Conservation (phyloP, 176 grass and related monocot genomes). For the Carex myosuroides region DNA sequence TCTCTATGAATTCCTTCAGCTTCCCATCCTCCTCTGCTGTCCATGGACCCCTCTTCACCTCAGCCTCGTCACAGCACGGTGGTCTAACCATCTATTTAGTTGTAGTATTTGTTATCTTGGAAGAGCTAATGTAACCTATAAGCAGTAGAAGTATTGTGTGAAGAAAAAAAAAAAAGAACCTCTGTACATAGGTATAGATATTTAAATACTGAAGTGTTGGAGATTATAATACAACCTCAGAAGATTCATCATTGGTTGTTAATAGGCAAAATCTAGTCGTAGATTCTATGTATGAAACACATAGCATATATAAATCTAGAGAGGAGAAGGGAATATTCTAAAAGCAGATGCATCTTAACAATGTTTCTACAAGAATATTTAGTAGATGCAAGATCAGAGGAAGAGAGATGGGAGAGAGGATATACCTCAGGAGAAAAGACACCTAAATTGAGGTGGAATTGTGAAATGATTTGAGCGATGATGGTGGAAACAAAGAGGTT, state of each 20-base stretch:
- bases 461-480: not conserved
- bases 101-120: not conserved
- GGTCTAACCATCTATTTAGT: not conserved
- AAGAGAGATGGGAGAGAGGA: not conserved
- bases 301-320: not conserved
- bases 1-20: conserved; percentile 39
- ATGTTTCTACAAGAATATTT: not conserved
- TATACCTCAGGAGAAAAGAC: not conserved
- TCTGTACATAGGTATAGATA: not conserved
- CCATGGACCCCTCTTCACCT: conserved; percentile 14
- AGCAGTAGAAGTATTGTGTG: not conserved
- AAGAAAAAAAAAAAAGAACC: not conserved
- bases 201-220: not conserved
- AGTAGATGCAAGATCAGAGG: conserved; percentile 2
- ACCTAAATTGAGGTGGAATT: not conserved
- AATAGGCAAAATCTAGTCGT: not conserved
- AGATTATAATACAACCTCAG: no score
- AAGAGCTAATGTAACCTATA: not conserved
- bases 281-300: not conserved
- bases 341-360: not conserved
- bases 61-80: not conserved
- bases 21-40: conserved; percentile 42
- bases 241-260: no score
- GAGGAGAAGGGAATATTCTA: not conserved
- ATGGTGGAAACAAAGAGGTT: not conserved